Evolutionary conservation across 2,329 filamentous ascomycete species (phyloP).

Genomic region (Pyricularia grisea): DNA sequence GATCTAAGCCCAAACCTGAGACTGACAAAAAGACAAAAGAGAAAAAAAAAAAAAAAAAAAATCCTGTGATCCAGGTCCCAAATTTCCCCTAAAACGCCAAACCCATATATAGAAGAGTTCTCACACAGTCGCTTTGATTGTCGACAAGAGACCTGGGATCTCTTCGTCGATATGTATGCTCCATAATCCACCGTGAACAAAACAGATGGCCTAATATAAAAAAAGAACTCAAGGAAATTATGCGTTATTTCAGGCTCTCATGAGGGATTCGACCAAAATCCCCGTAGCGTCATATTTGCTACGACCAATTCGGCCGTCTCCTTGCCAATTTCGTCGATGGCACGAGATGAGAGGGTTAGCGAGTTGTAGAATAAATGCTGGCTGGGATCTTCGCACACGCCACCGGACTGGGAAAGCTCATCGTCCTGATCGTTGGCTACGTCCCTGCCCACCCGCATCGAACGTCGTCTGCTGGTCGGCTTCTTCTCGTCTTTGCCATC

Average conservation of each 20-base stretch:
- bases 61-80: neutral
- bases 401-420: neutral
- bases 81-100: neutral
- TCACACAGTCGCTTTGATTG: neutral
- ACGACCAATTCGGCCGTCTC: conserved; percentile 4
- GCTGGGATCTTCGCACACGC: conserved; percentile 29
- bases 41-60: neutral
- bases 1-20: neutral
- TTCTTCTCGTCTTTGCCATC: too few species aligned
- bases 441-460: conserved; percentile 7
- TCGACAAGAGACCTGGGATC: neutral
- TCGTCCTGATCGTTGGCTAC: conserved; percentile 3
- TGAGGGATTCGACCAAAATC: neutral
- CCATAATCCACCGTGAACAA: neutral
- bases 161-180: neutral
- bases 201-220: neutral
- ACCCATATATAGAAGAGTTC: neutral
- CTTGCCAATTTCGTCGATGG: conserved; percentile 15
- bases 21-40: neutral
- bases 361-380: conserved; percentile 43
- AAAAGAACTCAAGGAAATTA: neutral
- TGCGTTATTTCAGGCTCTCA: neutral
- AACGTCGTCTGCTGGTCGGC: conserved; percentile 13
- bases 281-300: conserved; percentile 4
- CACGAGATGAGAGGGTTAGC: conserved; percentile 31